Evolutionary conservation across 225 moss, liverwort and hornwort genomes (phyloP).

Genomic region (Polytrichum commune): DNA sequence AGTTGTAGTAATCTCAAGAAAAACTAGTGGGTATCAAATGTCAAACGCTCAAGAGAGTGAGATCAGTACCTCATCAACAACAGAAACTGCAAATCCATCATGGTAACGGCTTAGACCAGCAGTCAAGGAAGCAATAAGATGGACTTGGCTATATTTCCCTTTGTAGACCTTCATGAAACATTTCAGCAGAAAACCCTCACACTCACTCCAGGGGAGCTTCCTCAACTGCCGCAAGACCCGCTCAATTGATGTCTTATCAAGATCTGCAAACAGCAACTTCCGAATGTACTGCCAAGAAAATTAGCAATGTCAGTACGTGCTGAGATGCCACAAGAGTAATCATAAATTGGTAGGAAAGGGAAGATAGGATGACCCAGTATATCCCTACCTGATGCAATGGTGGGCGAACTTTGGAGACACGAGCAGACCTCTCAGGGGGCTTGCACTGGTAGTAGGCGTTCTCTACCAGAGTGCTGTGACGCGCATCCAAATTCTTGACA

Average conservation of each 20-base stretch:
- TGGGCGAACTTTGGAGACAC: slow-evolving; percentile 90
- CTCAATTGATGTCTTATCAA: slow-evolving; percentile 97
- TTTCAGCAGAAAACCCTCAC: slow-evolving; percentile 78
- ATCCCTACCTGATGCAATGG: slow-evolving; percentile 76
- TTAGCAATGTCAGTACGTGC: background rate
- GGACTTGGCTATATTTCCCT: slow-evolving; percentile 98
- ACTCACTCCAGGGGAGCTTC: slow-evolving; percentile 96
- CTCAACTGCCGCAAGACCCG: slow-evolving; percentile 90
- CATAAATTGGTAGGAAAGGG: background rate
- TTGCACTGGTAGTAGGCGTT: slow-evolving; percentile 99
- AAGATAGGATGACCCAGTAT: slow-evolving; percentile 9
- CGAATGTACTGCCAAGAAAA: slow-evolving; percentile 77
- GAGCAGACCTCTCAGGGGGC: slow-evolving; percentile 96
- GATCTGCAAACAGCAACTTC: slow-evolving; percentile 90
- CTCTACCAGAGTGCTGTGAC: slow-evolving; percentile 97
- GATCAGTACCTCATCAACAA: slow-evolving; percentile 85
- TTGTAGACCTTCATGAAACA: slow-evolving; percentile 99
- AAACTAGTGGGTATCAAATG: background rate
- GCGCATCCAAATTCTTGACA: slow-evolving; percentile 98
- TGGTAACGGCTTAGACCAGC: slow-evolving; percentile 98
- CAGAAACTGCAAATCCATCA: slow-evolving; percentile 94
- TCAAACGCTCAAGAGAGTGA: background rate
- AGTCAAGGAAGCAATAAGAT: slow-evolving; percentile 94
- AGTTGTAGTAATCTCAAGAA: background rate
- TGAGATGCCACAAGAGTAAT: background rate